phyloP scores from a whole-genome alignment of 257 asterid genomes.

The Przewalskia tangutica region DNA sequence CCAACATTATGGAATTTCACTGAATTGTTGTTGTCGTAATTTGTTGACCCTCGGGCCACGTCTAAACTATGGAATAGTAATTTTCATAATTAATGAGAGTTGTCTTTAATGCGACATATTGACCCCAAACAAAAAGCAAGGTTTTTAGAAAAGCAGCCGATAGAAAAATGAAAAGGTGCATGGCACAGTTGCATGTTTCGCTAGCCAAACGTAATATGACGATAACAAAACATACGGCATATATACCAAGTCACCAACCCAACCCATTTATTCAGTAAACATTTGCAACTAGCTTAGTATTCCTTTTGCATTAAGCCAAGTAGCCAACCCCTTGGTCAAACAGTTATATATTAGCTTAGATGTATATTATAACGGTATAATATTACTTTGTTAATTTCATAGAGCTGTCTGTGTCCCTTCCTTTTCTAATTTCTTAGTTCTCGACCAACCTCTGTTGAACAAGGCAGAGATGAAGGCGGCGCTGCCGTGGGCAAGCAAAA shows the following conservation, averaged over 20 bases:
- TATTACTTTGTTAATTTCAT: background rate
- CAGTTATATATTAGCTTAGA: background rate
- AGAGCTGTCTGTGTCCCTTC: background rate
- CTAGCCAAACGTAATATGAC: background rate
- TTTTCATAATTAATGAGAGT: too few species aligned
- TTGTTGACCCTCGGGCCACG: too few species aligned
- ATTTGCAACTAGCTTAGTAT: background rate
- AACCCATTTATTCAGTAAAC: background rate
- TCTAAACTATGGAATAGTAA: too few species aligned
- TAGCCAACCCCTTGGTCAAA: background rate
- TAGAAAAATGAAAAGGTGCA: too few species aligned
- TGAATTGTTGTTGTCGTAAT: too few species aligned
- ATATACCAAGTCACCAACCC: background rate
- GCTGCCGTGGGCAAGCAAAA: background rate
- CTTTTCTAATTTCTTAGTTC: background rate
- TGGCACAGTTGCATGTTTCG: background rate
- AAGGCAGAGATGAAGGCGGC: background rate
- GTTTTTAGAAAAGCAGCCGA: background rate
- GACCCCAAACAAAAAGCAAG: background rate
- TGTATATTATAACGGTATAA: background rate
- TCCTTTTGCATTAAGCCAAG: background rate
- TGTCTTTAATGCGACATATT: background rate
- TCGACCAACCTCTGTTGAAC: background rate
- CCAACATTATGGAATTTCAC: too few species aligned
- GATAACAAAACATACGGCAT: background rate